phyloP scores from a whole-genome alignment of 1,284 basidiomycete species.

The Peniophora sp. region DNA sequence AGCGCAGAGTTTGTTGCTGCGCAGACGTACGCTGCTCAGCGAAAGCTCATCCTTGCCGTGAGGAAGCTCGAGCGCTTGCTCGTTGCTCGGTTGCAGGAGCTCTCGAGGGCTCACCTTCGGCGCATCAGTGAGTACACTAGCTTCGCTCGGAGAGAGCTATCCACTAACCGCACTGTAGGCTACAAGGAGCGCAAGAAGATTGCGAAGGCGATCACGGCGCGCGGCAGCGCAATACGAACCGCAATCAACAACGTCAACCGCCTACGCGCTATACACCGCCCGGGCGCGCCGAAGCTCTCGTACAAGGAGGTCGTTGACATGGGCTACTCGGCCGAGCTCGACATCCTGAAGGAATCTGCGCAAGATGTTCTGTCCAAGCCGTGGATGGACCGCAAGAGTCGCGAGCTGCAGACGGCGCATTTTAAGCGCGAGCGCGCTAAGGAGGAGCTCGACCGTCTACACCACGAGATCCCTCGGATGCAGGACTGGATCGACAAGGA shows the following conservation, averaged over 20 bases:
- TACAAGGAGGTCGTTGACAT: background rate
- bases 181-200: constrained; percentile 19
- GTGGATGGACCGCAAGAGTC: background rate
- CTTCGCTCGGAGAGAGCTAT: background rate
- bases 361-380: background rate
- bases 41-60: constrained; percentile 10
- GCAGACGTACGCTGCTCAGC: constrained; percentile 7
- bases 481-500: background rate
- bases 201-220: constrained; percentile 11
- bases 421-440: background rate
- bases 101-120: constrained; percentile 16
- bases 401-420: background rate
- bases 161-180: constrained; percentile 8
- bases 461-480: background rate
- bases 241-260: constrained; percentile 10
- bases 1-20: constrained; percentile 6
- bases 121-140: constrained; percentile 11
- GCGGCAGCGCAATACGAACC: constrained; percentile 12
- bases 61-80: constrained; percentile 16
- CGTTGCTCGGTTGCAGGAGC: constrained; percentile 16
- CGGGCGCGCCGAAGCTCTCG: background rate
- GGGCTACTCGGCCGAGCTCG: background rate
- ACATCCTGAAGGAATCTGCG: background rate
- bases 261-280: background rate
- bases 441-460: background rate